These are phyloP conservation scores for Gyrodon lividus DNA, from an alignment of 768 basidiomycete species.

Conservation along the genomic window DNA sequence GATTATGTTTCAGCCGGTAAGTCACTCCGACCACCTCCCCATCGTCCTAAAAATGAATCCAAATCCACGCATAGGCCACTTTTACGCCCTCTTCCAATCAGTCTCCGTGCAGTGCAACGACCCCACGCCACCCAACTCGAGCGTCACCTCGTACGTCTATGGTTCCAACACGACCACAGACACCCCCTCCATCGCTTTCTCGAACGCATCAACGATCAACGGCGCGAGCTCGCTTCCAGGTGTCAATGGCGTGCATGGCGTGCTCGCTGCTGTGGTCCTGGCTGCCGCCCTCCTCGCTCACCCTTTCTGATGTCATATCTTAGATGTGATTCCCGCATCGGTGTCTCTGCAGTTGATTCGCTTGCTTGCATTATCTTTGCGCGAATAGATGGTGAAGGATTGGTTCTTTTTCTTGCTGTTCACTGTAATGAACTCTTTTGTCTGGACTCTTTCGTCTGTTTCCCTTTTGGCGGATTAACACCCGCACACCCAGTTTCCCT, in stretches of 20 bases:
- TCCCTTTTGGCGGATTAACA: neutral
- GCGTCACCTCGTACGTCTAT: constrained; percentile 66
- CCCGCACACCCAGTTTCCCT: neutral
- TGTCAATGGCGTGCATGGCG: constrained; percentile 9
- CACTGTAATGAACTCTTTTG: neutral
- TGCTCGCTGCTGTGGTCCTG: constrained; percentile 14
- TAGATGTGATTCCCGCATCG: neutral
- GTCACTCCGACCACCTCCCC: neutral
- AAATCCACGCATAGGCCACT: constrained; percentile 49
- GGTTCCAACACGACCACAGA: constrained; percentile 50
- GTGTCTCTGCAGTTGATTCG: neutral
- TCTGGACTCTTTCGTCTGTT: neutral
- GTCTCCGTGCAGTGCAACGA: constrained; percentile 66
- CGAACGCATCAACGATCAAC: constrained; percentile 56
- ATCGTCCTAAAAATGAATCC: neutral
- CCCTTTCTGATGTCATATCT: constrained; percentile 16
- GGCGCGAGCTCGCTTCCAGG: constrained; percentile 26
- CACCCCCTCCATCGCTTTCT: constrained; percentile 54
- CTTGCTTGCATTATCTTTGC: neutral
- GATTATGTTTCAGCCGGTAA: constrained; percentile 69
- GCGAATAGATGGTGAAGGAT: neutral
- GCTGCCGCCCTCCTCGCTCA: constrained; percentile 15
- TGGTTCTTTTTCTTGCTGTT: neutral
- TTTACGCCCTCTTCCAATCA: constrained; percentile 62
- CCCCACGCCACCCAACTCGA: constrained; percentile 38